Percentiles rank a stretch among this genome's conserved stretches.
Conservation (phyloP, 495 filamentous ascomycete genomes). For the Usnea hakonensis region DNA sequence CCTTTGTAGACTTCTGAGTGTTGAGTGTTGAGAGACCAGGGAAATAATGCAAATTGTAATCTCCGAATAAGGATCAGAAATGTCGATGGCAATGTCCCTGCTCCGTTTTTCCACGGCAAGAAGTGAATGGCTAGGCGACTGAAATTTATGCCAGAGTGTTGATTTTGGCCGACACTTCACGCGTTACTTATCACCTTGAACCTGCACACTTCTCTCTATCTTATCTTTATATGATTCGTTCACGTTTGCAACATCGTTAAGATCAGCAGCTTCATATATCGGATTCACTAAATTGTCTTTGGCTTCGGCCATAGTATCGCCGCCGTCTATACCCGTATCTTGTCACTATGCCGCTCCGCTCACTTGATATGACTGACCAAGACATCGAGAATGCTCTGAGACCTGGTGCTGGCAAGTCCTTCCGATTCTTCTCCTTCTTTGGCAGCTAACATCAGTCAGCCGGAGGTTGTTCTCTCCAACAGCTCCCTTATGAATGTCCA, state of each 20-base stretch:
- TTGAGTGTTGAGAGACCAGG: background rate
- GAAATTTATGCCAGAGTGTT: background rate
- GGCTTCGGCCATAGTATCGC: too few species aligned
- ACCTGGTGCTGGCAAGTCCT: background rate
- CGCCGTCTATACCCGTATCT: background rate
- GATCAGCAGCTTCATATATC: background rate
- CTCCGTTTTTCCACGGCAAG: background rate
- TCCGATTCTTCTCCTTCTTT: background rate
- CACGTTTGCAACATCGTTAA: background rate
- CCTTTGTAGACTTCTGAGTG: background rate
- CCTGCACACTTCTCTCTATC: background rate
- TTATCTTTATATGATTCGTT: background rate
- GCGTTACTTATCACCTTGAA: background rate
- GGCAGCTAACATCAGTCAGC: background rate
- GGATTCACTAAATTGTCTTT: background rate
- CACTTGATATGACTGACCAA: background rate
- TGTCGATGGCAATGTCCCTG: background rate
- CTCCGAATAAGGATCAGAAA: background rate
- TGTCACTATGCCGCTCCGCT: background rate
- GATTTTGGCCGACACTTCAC: background rate
- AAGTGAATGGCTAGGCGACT: background rate
- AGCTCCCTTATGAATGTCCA: slow-evolving; percentile 3
- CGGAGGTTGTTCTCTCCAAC: background rate
- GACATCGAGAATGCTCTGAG: background rate
- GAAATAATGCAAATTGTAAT: background rate